Evolutionary conservation across 805 yeast species (phyloP), one percentile per base, ranked within the genome.

Genomic region (Wickerhamiella sorbophila): DNA sequence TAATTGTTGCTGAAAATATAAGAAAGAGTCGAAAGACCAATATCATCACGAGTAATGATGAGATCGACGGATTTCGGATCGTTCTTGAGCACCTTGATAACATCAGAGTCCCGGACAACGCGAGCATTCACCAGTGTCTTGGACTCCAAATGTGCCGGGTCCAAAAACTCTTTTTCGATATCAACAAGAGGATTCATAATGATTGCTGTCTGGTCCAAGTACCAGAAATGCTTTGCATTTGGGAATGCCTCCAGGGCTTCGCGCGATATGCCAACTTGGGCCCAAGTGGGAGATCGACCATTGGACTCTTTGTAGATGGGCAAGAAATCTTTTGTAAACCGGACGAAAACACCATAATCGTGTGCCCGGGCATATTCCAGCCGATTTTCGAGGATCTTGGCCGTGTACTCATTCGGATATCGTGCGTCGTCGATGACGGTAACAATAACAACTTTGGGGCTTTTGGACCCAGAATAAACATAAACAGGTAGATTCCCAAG

Each of bases 231-330:
- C 57, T 83, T 75, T n/a, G 95, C 81, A 38, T 77, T 67, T 1
- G 97, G 97, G 65, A 86, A 86, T 0, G 94, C 91, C 58, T 73
- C 74, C 79, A 88, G 76, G n/a, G 97, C 96, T 34, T 87, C 91
- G 46, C 93, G 71, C 56, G 84, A 58, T 33, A 77, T 58, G 43
- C 72, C 71, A 22, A 78, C 54, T 48, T 77, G 74, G 26, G 75
- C 70, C 91, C 94, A 82, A 22, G 74, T 48, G 34, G 41, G 53
- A n/a, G 44, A 36, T 32, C 48, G 48, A 41, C 46, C 44, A 34
- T 40, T 33, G 14, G 53, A 42, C 15, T 47, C 51, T 29, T 47
- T 51, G 32, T 54, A 48, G 15, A 48, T 46, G 31, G 43, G 32
- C 41, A 45, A 54, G 60, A 83, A 87, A 57, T 91, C 96, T 59